A percentile compares a stretch with the other conserved stretches of the same genome.
Evolutionary conservation across 257 asterid species (phyloP).

Genomic region (Jasminum sambac): DNA sequence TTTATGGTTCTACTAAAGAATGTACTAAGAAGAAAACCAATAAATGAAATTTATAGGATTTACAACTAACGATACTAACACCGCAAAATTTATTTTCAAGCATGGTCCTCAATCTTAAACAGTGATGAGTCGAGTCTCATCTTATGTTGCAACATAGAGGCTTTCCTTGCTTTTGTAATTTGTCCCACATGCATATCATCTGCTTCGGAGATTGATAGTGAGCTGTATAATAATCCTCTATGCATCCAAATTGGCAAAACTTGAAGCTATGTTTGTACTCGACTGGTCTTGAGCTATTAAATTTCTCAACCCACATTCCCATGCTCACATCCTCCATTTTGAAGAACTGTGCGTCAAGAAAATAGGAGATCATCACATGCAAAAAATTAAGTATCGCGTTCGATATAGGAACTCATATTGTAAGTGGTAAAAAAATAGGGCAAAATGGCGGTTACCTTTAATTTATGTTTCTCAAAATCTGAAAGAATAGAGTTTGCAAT

Average conservation of each 20-base stretch:
- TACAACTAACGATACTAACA: slow-evolving; percentile 37
- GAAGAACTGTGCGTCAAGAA: slow-evolving; percentile 54
- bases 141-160: slow-evolving; percentile 87
- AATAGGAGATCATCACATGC: not conserved
- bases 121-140: slow-evolving; percentile 32
- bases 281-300: slow-evolving; percentile 56
- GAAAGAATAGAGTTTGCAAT: slow-evolving; percentile 67
- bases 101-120: slow-evolving; percentile 10
- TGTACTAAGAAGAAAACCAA: slow-evolving; percentile 2
- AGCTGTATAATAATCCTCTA: slow-evolving; percentile 76
- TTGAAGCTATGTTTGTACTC: slow-evolving; percentile 83
- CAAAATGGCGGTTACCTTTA: slow-evolving; percentile 50
- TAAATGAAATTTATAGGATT: slow-evolving; percentile 24
- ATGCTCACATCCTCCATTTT: slow-evolving; percentile 98
- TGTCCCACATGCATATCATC: slow-evolving; percentile 88
- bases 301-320: slow-evolving; percentile 94
- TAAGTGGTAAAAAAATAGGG: not conserved
- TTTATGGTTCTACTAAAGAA: slow-evolving; percentile 10
- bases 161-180: slow-evolving; percentile 52
- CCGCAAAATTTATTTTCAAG: slow-evolving; percentile 40
- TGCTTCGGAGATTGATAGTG: slow-evolving; percentile 95
- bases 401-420: not conserved
- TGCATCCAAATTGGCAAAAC: slow-evolving; percentile 89
- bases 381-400: not conserved
- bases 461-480: slow-evolving; percentile 59